Evolutionary conservation across 2,329 filamentous ascomycete genomes (phyloP).

Genomic region (Penicillium sumatraense): DNA sequence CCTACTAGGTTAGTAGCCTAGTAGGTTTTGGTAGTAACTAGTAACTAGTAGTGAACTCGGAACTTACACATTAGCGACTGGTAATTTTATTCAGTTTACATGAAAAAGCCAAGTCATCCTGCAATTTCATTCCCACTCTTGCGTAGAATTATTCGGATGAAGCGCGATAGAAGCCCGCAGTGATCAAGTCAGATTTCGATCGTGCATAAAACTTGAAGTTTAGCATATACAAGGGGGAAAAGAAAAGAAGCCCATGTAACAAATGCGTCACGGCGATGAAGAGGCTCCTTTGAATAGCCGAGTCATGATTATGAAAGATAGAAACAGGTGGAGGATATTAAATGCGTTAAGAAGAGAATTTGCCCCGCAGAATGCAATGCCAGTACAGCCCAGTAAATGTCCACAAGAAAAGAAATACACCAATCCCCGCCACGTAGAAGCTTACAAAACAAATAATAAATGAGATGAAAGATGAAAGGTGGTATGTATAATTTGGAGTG

Average conservation of each 20-base stretch:
- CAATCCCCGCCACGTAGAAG: neutral
- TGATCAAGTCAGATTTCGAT: too few relatives aligned
- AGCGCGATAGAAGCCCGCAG: too few relatives aligned
- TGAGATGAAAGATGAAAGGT: neutral
- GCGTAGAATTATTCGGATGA: neutral
- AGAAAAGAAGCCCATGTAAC: too few relatives aligned
- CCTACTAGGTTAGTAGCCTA: too few relatives aligned
- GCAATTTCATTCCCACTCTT: neutral
- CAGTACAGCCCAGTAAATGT: conserved; percentile 21
- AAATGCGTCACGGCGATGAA: too few relatives aligned
- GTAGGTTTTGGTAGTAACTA: too few relatives aligned
- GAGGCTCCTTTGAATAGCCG: neutral
- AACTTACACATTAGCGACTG: too few relatives aligned
- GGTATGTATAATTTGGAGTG: conserved; percentile 21
- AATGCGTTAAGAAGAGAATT: conserved; percentile 17
- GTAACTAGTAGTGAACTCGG: too few relatives aligned
- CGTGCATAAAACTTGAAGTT: too few relatives aligned
- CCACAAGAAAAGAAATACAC: conserved; percentile 4
- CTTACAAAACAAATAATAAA: neutral
- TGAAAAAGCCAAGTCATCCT: neutral
- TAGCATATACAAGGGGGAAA: too few relatives aligned
- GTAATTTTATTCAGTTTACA: neutral
- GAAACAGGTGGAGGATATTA: conserved; percentile 14
- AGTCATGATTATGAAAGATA: neutral
- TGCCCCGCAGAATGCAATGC: conserved; percentile 26